Base-by-base conservation (phyloP, 192 early-diverging fungal genomes). In the Allomyces macrogynus region DNA sequence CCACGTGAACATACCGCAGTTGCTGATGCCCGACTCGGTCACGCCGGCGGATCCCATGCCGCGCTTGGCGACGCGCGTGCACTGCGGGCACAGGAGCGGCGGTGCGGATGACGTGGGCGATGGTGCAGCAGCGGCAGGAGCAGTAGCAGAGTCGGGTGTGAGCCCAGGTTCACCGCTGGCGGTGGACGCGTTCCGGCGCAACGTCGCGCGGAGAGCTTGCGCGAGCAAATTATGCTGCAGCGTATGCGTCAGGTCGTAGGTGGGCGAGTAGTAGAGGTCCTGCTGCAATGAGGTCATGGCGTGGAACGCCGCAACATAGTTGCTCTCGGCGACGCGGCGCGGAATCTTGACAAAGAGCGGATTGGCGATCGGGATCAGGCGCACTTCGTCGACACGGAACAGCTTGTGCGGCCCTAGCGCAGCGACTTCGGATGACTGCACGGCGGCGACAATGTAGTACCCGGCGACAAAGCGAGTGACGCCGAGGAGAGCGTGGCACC, bases 201-300 rank as follows among this genome's bases (percentile, higher is more conserved):
- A 49, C 0, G n/a, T 67, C 23, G 24, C 61, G 60, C 65, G 74
- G 68, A 23, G 65, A 20, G 25, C 71, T 72, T 8, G 78, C 70
- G 26, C 80, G 70, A n/a, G 81, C 82, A 93, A 79, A 67, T 99
- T 96, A 67, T 78, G 76, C 69, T 99, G 95, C 60, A 99, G 74
- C 5, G 87, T 86, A 43, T 87, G 78, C 8, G 92, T 95, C 24
- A 99, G 83, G 71, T 99, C 95, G 70, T 99, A 99, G 0, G 91
- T 92, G 62, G 95, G 92, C 70, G 86, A 89, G 73, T 92, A 99
- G 74, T 99, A 99, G 74, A 96, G 96, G 77, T 95, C 91, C 68
- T 94, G 93, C 61, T 83, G 85, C 69, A 94, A 73, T 66, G 95
- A 91, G 7, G 32, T 40, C 20, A 99, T 89, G 69, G 90, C 91